phyloP scores from a whole-genome alignment of 805 yeast genomes.

The Metschnikowia similis region DNA sequence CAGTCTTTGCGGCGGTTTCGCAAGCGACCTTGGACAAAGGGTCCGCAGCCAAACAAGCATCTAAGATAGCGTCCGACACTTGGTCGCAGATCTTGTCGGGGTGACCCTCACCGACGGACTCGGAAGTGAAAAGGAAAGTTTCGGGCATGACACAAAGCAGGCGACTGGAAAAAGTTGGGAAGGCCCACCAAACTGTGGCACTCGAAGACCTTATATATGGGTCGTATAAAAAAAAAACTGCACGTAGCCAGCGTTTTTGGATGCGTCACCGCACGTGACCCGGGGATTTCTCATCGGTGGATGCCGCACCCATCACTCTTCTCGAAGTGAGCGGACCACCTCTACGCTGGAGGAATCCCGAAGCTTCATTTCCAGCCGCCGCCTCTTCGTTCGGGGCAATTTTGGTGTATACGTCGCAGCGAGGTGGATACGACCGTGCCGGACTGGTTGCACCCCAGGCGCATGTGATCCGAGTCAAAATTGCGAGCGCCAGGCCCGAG shows the following conservation, averaged over 20 bases:
- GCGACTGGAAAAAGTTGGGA: neutral
- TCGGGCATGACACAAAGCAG: constrained; percentile 20
- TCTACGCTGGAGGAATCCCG: neutral
- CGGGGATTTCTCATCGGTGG: too few relatives aligned
- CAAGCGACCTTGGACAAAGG: constrained; percentile 99
- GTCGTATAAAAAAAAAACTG: constrained; percentile 2
- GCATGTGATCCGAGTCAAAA: constrained; percentile 1
- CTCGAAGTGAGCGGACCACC: neutral
- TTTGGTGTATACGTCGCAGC: neutral
- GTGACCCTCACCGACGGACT: constrained; percentile 93
- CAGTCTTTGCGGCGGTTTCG: constrained; percentile 98
- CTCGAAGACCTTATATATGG: constrained; percentile 6
- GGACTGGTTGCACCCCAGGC: neutral
- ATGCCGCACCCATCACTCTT: neutral
- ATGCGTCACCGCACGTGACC: constrained; percentile 15
- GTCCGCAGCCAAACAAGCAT: constrained; percentile 93
- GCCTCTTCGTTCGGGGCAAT: too few relatives aligned
- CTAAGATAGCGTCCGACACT: constrained; percentile 96
- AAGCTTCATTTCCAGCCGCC: neutral
- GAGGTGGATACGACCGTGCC: neutral
- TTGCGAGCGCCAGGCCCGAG: neutral
- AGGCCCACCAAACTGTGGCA: constrained; percentile 3
- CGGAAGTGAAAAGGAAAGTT: constrained; percentile 69
- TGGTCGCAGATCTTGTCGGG: constrained; percentile 98
- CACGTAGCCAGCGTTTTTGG: neutral